A percentile compares a stretch with the other conserved stretches of the same genome.
Conservation (phyloP, 176 grass and related monocot genomes). For the Tillandsia fasciculata region DNA sequence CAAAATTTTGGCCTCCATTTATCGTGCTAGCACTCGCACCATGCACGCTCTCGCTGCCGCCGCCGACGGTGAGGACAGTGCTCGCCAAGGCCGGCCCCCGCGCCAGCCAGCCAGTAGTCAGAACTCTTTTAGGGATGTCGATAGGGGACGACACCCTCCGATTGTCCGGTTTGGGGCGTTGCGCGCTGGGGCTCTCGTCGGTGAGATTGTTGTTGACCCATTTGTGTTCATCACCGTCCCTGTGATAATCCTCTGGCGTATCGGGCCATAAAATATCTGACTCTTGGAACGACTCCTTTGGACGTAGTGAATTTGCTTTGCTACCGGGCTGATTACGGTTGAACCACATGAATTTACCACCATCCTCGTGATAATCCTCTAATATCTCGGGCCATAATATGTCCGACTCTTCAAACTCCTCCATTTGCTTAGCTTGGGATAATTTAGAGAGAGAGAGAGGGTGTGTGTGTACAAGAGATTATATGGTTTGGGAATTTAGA, state of each 20-base stretch:
- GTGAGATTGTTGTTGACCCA: neutral
- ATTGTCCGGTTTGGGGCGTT: neutral
- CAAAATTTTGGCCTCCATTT: neutral
- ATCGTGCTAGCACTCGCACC: too few species aligned
- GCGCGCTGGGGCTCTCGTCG: too few species aligned
- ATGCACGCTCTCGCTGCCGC: neutral
- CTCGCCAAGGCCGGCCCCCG: neutral
- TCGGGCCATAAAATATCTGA: conserved; percentile 41
- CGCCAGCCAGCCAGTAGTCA: conserved; percentile 24
- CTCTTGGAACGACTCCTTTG: conserved; percentile 29
- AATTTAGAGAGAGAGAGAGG: neutral
- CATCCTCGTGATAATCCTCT: neutral
- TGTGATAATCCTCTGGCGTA: neutral
- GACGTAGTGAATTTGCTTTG: neutral
- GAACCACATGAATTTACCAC: neutral
- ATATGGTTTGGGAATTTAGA: too few species aligned
- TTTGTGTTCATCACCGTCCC: neutral
- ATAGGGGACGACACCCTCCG: neutral
- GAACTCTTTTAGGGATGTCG: conserved; percentile 2
- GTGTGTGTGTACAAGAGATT: too few species aligned
- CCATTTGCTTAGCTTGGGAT: neutral
- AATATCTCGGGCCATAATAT: conserved; percentile 33
- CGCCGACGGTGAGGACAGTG: neutral
- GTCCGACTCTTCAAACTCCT: conserved; percentile 41
- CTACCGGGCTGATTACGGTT: neutral